phyloP scores from a whole-genome alignment of 306 rosid species.

The Elaeagnus macrophylla region DNA sequence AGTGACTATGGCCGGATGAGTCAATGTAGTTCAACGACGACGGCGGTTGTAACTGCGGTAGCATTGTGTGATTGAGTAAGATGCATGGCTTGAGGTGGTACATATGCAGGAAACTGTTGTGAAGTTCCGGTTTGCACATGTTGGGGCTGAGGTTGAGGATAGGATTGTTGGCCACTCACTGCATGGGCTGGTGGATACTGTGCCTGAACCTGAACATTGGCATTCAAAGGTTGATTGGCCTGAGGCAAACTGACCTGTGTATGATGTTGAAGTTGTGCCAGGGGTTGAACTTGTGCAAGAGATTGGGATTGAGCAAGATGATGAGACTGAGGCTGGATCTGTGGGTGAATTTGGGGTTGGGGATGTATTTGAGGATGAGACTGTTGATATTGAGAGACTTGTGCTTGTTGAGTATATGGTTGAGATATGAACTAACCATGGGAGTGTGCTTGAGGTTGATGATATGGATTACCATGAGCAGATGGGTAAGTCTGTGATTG shows the following conservation, averaged over 20 bases:
- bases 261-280: conserved; percentile 32
- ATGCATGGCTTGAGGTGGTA: conserved; percentile 45
- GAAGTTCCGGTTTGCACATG: conserved; percentile 48
- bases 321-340: conserved; percentile 49
- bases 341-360: conserved; percentile 49
- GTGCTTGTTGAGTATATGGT: conserved; percentile 56
- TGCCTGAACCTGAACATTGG: conserved; percentile 48
- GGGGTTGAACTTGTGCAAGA: conserved; percentile 44
- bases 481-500: conserved; percentile 44
- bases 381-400: conserved; percentile 65
- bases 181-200: conserved; percentile 49
- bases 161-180: conserved; percentile 57
- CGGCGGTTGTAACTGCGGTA: conserved; percentile 47
- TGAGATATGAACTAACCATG: conserved; percentile 42
- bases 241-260: conserved; percentile 38
- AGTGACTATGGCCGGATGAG: too few relatives aligned
- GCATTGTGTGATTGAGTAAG: conserved; percentile 46
- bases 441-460: conserved; percentile 19
- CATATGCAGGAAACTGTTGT: conserved; percentile 36
- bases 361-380: conserved; percentile 50
- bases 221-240: conserved; percentile 27
- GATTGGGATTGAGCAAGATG: conserved; percentile 47
- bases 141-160: conserved; percentile 54
- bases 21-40: too few relatives aligned
- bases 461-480: conserved; percentile 40